Percentiles rank a stretch among this genome's conserved stretches.
phyloP scores from a whole-genome alignment of 257 asterid genomes.

The Solanum boliviense region DNA sequence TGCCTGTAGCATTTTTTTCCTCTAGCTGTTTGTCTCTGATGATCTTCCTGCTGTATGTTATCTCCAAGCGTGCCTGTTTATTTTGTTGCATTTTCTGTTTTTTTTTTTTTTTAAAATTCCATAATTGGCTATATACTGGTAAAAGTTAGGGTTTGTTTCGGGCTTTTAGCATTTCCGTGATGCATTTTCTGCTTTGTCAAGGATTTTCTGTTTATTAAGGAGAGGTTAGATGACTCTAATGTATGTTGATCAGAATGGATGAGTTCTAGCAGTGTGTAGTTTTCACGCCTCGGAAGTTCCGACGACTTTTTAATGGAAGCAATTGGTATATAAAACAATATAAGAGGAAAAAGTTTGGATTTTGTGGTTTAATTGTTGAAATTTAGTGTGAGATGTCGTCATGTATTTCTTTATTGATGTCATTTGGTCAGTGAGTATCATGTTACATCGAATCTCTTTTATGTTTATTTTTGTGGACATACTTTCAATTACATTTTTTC shows the following conservation, averaged over 20 bases:
- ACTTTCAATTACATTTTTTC: not conserved
- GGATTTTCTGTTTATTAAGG: constrained; percentile 12
- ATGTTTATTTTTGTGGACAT: not conserved
- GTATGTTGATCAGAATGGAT: not conserved
- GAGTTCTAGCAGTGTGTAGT: not conserved
- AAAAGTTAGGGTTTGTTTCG: not conserved
- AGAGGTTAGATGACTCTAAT: not conserved
- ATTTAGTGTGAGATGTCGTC: not conserved
- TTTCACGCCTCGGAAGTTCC: not conserved
- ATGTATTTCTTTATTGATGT: not conserved
- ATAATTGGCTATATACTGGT: not conserved
- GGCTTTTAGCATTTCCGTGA: not conserved
- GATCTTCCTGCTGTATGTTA: constrained; percentile 30
- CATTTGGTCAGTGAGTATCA: not conserved
- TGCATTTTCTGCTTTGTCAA: not conserved
- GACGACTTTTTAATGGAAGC: not conserved
- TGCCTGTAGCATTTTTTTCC: constrained; percentile 33
- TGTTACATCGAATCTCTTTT: not conserved
- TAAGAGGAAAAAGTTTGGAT: not conserved
- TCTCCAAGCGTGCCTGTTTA: not conserved
- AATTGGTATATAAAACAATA: not conserved
- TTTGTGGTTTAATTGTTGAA: not conserved
- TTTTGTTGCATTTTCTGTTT: not conserved
- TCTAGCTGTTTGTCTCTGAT: constrained; percentile 21
- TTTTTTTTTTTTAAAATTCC: not conserved